These are phyloP conservation scores for Begonia loranthoides DNA, from an alignment of 306 rosid species.

Conservation along the genomic window DNA sequence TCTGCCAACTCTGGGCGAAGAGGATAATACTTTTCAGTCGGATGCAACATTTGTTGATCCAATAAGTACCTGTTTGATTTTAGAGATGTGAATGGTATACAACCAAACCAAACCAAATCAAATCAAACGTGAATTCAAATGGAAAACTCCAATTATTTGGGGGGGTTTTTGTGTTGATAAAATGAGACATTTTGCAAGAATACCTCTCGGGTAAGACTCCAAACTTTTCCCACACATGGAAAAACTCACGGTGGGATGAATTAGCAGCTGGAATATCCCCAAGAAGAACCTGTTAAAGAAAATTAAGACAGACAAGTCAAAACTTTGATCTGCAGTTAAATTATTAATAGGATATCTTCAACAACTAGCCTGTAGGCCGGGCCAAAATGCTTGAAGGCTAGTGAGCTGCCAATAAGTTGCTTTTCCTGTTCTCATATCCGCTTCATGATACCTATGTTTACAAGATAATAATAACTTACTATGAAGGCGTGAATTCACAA, in stretches of 20 bases:
- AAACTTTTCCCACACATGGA: constrained; percentile 70
- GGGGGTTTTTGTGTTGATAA: no score
- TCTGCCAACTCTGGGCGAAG: constrained; percentile 96
- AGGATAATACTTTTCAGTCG: constrained; percentile 92
- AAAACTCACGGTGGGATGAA: constrained; percentile 85
- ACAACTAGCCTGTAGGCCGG: constrained; percentile 79
- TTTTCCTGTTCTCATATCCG: constrained; percentile 94
- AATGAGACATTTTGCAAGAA: background rate
- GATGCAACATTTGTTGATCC: constrained; percentile 91
- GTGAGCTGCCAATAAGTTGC: constrained; percentile 99
- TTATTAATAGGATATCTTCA: background rate
- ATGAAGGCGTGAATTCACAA: no score
- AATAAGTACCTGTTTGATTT: constrained; percentile 67
- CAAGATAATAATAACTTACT: background rate
- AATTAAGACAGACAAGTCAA: background rate
- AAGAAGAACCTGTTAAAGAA: constrained; percentile 62
- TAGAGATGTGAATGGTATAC: background rate
- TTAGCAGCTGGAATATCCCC: constrained; percentile 91
- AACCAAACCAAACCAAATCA: no score
- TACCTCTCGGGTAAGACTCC: constrained; percentile 97
- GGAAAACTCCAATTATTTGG: no score
- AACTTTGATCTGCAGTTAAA: no score
- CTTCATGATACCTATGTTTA: constrained; percentile 80
- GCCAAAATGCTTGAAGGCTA: constrained; percentile 99
- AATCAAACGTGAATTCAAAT: no score